phyloP scores from a whole-genome alignment of 805 yeast species.

The Candida chilensis region DNA sequence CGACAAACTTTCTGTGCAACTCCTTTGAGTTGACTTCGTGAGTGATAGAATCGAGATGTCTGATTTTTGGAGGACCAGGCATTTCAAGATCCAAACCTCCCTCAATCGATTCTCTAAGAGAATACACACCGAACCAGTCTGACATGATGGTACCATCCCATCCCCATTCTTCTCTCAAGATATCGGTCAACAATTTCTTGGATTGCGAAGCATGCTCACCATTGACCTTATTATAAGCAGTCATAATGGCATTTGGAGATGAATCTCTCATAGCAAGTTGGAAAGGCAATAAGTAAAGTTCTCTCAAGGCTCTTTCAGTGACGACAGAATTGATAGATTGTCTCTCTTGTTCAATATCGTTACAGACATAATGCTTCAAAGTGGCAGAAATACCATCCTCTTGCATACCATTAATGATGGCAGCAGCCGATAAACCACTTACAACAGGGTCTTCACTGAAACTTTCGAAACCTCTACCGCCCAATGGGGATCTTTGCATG shows the following conservation, averaged over 20 bases:
- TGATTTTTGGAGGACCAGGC: slow-evolving; percentile 51
- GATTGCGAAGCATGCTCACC: slow-evolving; percentile 49
- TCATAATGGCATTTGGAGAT: slow-evolving; percentile 49
- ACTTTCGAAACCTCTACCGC: slow-evolving; percentile 57
- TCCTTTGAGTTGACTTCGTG: slow-evolving; percentile 33
- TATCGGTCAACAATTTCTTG: slow-evolving; percentile 27
- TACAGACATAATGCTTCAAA: slow-evolving; percentile 55
- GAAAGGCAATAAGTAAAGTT: slow-evolving; percentile 56
- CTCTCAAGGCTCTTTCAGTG: slow-evolving; percentile 55
- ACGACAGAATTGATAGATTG: slow-evolving; percentile 36
- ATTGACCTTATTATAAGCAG: slow-evolving; percentile 54
- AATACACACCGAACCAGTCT: slow-evolving; percentile 57
- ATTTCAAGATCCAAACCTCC: slow-evolving; percentile 58
- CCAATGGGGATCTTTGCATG: slow-evolving; percentile 48
- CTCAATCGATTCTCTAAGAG: slow-evolving; percentile 33
- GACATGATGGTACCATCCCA: slow-evolving; percentile 50
- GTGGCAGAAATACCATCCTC: slow-evolving; percentile 40
- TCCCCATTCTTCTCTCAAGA: slow-evolving; percentile 47
- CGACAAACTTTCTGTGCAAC: slow-evolving; percentile 27
- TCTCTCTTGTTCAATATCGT: slow-evolving; percentile 53
- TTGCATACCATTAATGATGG: slow-evolving; percentile 47
- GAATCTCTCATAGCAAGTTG: slow-evolving; percentile 46
- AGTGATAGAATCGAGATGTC: slow-evolving; percentile 27
- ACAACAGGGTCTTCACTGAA: slow-evolving; percentile 54
- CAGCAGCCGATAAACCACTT: slow-evolving; percentile 36